phyloP scores from a whole-genome alignment of 1,284 basidiomycete genomes.

The Heterobasidion occidentale region DNA sequence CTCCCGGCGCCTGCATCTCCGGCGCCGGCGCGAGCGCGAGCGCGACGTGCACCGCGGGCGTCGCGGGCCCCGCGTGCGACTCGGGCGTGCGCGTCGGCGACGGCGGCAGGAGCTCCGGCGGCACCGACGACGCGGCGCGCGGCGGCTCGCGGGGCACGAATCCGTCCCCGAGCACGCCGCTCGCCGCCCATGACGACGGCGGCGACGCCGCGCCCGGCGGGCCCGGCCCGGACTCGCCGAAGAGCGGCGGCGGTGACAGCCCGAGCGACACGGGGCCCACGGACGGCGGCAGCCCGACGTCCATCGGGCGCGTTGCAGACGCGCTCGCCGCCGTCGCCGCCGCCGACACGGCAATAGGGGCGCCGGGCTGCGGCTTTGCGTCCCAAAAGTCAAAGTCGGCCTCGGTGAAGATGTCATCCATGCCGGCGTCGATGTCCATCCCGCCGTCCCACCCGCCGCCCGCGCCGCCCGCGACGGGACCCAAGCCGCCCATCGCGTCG shows the following conservation, averaged over 20 bases:
- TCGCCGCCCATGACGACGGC: constrained; percentile 20
- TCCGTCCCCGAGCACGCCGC: constrained; percentile 16
- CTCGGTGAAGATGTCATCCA: constrained; percentile 63
- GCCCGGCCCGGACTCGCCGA: constrained; percentile 22
- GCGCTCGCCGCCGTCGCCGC: constrained; percentile 7
- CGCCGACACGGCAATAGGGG: constrained; percentile 4
- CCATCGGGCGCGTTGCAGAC: constrained; percentile 4
- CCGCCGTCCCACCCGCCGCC: constrained; percentile 26
- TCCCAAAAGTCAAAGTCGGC: constrained; percentile 73
- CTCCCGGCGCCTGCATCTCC: constrained; percentile 2
- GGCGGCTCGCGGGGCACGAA: constrained; percentile 20
- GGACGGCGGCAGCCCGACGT: constrained; percentile 16
- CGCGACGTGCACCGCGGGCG: constrained; percentile 33
- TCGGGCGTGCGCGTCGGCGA: constrained; percentile 32
- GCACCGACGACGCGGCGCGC: constrained; percentile 9
- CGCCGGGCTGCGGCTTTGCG: constrained; percentile 26
- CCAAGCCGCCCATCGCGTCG: constrained; percentile 22
- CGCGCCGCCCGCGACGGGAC: constrained; percentile 21
- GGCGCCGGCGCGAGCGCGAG: constrained; percentile 5
- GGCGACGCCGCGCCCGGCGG: constrained; percentile 10
- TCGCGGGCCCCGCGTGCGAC: constrained; percentile 36
- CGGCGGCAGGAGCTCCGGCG: constrained; percentile 25
- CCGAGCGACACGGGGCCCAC: constrained; percentile 15
- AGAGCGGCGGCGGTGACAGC: constrained; percentile 23
- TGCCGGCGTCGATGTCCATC: constrained; percentile 25